Base-by-base conservation (phyloP, 2,329 filamentous ascomycete genomes). In the Geosmithia putterillii region DNA sequence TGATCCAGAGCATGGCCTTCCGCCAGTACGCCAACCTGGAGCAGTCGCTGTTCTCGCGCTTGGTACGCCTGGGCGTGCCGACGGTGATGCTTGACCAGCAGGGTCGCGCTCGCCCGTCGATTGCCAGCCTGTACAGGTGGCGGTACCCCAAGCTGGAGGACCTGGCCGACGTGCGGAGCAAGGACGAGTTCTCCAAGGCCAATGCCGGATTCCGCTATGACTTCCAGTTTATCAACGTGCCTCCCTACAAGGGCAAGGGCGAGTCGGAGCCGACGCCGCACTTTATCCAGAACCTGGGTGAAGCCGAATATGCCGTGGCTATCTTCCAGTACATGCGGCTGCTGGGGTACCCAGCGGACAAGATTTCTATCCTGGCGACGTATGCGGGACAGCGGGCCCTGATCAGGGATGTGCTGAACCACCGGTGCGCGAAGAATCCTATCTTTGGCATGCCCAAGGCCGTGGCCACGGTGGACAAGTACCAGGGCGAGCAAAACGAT, bases 401-500 rank as follows among this genome's bases (percentile, higher is more conserved):
- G 53, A 86, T 98, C 47, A 81, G 76, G 53, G 90, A 98, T 60
- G 87, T 98, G 3, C 65, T 98, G 42, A 69, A 67, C 14, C 86
- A 94, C 57, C 76, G 92, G 46, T 98, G 92, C 61, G 82, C 80
- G 34, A 83, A 77, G 53, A 94, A 88, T 53, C 67, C 80, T 2
- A 67, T 96, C 18, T 98, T 98, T 63, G 89, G 90, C 8, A 67
- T 95, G 61, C 92, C 92, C 17, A 84, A 82, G 61, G 82, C 84
- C 43, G 86, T 98, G 22, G 89, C 86, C 3, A 98, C 94, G 5
- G 90, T 98, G 49, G 92, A 98, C 67, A 95, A 95, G 61, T 98
- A 96, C 57, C 92, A 98, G 67, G 94, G 92, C 59, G 92, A 98
- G 69, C 92, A 98, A 64, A 98, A 98, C 63, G 92, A 98, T 57